These are phyloP conservation scores for Alternaria viburni DNA, from an alignment of 2,329 filamentous ascomycete genomes.

Conservation along the genomic window DNA sequence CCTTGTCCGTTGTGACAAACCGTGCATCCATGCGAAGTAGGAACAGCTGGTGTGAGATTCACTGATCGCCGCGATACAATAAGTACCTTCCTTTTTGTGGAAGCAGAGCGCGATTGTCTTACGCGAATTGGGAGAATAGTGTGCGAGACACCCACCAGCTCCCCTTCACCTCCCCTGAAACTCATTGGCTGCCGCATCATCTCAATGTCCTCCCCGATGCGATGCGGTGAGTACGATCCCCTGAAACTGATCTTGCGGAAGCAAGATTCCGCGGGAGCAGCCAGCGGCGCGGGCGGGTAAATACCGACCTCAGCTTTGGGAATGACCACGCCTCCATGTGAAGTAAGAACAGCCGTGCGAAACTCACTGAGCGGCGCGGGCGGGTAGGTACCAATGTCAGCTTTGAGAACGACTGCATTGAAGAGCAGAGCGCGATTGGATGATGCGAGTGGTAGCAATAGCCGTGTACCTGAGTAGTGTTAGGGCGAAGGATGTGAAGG, in stretches of 20 bases:
- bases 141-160: no score
- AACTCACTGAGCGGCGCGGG: no score
- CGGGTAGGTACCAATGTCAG: no score
- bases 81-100: no score
- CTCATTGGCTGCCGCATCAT: no score
- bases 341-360: no score
- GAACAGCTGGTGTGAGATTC: not conserved
- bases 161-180: no score
- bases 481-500: not conserved
- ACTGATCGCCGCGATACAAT: not conserved
- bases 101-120: not conserved
- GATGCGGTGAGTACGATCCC: not conserved
- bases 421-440: not conserved
- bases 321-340: no score
- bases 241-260: not conserved
- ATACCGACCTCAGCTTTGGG: no score
- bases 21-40: not conserved
- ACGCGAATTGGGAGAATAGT: not conserved
- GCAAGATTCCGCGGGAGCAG: not conserved
- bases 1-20: not conserved
- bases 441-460: not conserved
- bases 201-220: not conserved
- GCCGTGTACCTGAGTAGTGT: rapidly evolving
- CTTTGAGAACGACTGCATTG: no score
- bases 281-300: no score